Evolutionary conservation across 108 stramenopile genomes (phyloP), one percentile per base, ranked within the genome.

Genomic region (Fistulifera pelliculosa): DNA sequence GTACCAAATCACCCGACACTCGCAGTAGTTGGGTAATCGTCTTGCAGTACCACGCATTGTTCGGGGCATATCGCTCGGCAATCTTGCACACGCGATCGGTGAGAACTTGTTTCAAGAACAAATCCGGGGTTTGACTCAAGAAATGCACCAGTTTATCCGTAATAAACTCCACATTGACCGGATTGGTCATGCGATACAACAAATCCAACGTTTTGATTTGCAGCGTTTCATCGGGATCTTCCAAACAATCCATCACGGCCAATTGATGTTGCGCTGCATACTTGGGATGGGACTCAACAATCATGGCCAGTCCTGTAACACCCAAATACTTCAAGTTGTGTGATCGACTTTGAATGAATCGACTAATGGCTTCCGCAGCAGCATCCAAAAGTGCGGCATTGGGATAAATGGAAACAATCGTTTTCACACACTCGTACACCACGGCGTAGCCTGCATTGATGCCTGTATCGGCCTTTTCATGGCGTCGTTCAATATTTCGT

Each of bases 381-480:
- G 89, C 90, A 62, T 99, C 96, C 67, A 99, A 75, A 50, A 99
- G 71, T 8, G 75, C 75, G 6, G 94, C 61, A 61, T 99, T 98
- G 75, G 98, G 98, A 76, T 99, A 99, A 64, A 99, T 97, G 28
- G 68, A 76, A 21, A 93, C 94, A 68, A 99, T 93, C 31, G 93
- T 90, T 48, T 87, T 69, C 49, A 98, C 80, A 70, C 94, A 94
- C 68, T 99, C 98, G 69, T 98, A 99, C 7, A 94, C 80, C 42
- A 99, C 83, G 15, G 98, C 98, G 72, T 97, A 96, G 27, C 97
- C 97, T 5, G 96, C 97, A 76, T 99, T 98, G 62, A 98, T 95
- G 6, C 98, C 97, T 15, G 94, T 79, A 79, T 99, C 97, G 10
- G 98, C 97, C 56, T 97, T 84, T 89, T 80, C 80, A 99, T 82